Percentiles rank a stretch among this genome's conserved stretches.
Conservation (phyloP, 495 filamentous ascomycete species). For the Pyrenula aspistea region DNA sequence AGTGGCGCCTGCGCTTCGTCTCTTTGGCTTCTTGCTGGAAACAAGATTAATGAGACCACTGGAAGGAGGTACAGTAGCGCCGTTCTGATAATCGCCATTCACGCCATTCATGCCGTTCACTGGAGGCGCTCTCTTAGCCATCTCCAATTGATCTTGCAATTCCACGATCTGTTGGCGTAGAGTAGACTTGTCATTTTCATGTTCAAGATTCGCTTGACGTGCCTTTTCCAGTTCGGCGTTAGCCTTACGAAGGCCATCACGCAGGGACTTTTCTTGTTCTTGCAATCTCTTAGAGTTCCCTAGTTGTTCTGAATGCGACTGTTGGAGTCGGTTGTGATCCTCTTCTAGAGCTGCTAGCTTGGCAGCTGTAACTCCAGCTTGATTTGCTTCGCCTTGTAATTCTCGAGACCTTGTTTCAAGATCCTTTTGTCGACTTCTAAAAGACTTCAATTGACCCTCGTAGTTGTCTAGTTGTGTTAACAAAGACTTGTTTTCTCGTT, state of each 20-base stretch:
- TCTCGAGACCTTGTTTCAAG: slow-evolving; percentile 85
- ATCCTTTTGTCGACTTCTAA: slow-evolving; percentile 83
- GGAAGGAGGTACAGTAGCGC: slow-evolving; percentile 38
- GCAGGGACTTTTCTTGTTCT: slow-evolving; percentile 74
- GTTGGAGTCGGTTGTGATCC: slow-evolving; percentile 86
- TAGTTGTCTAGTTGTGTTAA: slow-evolving; percentile 89
- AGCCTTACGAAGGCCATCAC: slow-evolving; percentile 63
- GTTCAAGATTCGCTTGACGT: slow-evolving; percentile 52
- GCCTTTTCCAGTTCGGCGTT: slow-evolving; percentile 67
- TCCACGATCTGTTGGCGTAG: slow-evolving; percentile 80
- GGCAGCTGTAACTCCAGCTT: slow-evolving; percentile 89
- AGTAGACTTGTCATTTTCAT: slow-evolving; percentile 71
- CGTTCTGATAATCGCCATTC: slow-evolving; percentile 66
- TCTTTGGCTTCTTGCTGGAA: slow-evolving; percentile 91
- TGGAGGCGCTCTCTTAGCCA: slow-evolving; percentile 59
- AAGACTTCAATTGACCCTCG: slow-evolving; percentile 88
- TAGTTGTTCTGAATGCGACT: slow-evolving; percentile 72
- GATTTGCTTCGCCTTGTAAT: slow-evolving; percentile 90
- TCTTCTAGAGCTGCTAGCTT: slow-evolving; percentile 79
- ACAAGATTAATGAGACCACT: slow-evolving; percentile 91
- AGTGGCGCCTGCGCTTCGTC: slow-evolving; percentile 76
- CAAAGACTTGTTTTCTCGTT: slow-evolving; percentile 82
- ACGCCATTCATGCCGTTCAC: slow-evolving; percentile 35
- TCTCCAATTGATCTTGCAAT: slow-evolving; percentile 83
- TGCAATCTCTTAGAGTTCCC: slow-evolving; percentile 85